Evolutionary conservation across 2,329 filamentous ascomycete species (phyloP), one percentile per base, ranked within the genome.

Genomic region (Diaporthe citrichinensis): DNA sequence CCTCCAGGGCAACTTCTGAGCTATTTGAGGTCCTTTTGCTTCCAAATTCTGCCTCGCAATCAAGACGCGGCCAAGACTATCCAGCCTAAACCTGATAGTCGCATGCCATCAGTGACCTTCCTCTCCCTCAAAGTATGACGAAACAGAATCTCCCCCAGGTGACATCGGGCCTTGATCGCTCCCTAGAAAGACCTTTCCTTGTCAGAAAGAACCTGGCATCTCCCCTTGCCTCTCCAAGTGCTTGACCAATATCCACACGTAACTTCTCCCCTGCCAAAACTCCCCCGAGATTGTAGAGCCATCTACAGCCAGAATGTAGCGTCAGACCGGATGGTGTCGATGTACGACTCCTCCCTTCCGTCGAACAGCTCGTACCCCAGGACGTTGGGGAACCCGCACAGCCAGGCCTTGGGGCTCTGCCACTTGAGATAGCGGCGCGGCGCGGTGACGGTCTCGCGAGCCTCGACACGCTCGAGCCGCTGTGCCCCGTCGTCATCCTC

Each of bases 311-410:
- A 76, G 57, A 74, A 74, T 5, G 71, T 55, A 6, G 62, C 41
- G 14, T 74, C 65, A 2, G 62, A 49, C 2, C 1, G 17, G 49
- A 65, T 61, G 31, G 71, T 73, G 23, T 39, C 31, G 9, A 53
- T 23, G 20, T 17, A 67, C 3, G 12, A 39, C 17, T 28, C 46
- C 17, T 58, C 23, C 2, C 41, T 31, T 49, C 41, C 10, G n/a
- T 65, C 51, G n/a, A 68, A 74, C 39, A 76, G 25, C n/a, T 67
- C 36, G 20, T 71, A 71, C 5, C 65, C 65, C 23, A 76, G 58
- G 17, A 68, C 62, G 20, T 76, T 76, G 49, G 74, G 74, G 23
- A 76, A 76, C 2, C 74, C 74, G 15, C 74, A 76, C 36, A 67
- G 72, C 74, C 74, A 76, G 0, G 69, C 39, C 25, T 61, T 46